Percentiles rank a stretch among this genome's conserved stretches.
These are phyloP conservation scores for Fomitopsis schrenkii DNA, from an alignment of 1,284 basidiomycete species.

Conservation along the genomic window DNA sequence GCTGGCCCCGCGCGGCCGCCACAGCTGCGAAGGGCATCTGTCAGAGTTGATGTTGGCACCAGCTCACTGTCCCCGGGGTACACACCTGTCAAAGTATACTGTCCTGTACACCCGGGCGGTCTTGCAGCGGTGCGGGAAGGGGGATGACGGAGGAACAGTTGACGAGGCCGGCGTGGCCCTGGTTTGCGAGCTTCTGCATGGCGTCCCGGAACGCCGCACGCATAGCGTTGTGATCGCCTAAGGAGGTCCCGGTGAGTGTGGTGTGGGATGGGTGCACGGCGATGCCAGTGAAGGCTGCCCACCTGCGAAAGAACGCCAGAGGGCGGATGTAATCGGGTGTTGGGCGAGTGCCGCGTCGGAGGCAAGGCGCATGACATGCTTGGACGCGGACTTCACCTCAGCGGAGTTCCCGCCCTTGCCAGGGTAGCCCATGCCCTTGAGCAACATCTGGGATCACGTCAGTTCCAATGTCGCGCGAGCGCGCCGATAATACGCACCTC, in stretches of 20 bases:
- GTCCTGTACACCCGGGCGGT: neutral
- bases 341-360: slow-evolving; percentile 17
- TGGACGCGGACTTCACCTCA: slow-evolving; percentile 9
- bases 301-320: slow-evolving; percentile 15
- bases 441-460: slow-evolving; percentile 7
- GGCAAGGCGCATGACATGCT: slow-evolving; percentile 11
- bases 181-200: slow-evolving; percentile 10
- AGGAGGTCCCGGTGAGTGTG: neutral
- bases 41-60: neutral
- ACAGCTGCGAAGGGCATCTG: too few species aligned
- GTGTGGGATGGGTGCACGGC: neutral
- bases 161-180: slow-evolving; percentile 4
- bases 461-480: neutral
- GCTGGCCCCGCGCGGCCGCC: too few species aligned
- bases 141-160: slow-evolving; percentile 11
- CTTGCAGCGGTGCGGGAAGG: neutral
- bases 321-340: slow-evolving; percentile 11
- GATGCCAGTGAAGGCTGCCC: neutral
- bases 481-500: slow-evolving; percentile 7
- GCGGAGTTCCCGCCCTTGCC: slow-evolving; percentile 9
- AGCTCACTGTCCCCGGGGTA: neutral
- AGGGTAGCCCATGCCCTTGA: slow-evolving; percentile 14
- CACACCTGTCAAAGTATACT: neutral
- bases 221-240: slow-evolving; percentile 4
- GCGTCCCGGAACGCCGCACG: slow-evolving; percentile 1